A percentile compares a stretch with the other conserved stretches of the same genome.
These are phyloP conservation scores for Nicotiana tabacum DNA, from an alignment of 257 asterid genomes.

Conservation along the genomic window DNA sequence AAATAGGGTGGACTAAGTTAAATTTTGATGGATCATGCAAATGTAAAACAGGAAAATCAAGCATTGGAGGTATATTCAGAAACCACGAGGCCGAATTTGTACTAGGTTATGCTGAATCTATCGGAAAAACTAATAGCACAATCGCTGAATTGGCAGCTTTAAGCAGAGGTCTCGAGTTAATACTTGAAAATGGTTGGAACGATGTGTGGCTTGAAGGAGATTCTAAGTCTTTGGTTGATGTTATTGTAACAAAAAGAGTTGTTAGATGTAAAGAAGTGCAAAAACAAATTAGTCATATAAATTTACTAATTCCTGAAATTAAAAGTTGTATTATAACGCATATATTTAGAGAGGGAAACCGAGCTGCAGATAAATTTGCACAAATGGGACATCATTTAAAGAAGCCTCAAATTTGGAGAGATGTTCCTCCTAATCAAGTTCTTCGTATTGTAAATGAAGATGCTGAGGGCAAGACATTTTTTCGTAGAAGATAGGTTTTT, in stretches of 20 bases:
- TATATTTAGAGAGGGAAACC: constrained; percentile 58
- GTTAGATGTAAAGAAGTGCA: constrained; percentile 41
- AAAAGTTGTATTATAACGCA: constrained; percentile 46
- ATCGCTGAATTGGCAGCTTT: constrained; percentile 65
- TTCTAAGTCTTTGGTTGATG: constrained; percentile 48
- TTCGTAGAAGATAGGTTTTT: constrained; percentile 33
- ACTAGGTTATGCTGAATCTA: constrained; percentile 63
- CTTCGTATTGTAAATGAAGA: constrained; percentile 48
- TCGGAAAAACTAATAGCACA: constrained; percentile 54
- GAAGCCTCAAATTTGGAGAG: constrained; percentile 58
- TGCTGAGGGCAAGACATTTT: constrained; percentile 48
- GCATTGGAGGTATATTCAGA: constrained; percentile 70
- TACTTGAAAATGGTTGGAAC: constrained; percentile 59
- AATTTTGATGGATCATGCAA: constrained; percentile 86
- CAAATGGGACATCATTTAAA: constrained; percentile 52
- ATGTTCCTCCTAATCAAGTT: constrained; percentile 43
- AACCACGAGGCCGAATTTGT: constrained; percentile 60
- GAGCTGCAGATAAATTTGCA: constrained; percentile 75
- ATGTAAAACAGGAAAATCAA: constrained; percentile 50
- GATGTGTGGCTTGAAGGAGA: constrained; percentile 76
- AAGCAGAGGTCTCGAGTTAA: constrained; percentile 58
- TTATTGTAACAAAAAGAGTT: constrained; percentile 30
- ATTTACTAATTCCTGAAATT: constrained; percentile 43
- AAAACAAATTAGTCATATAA: constrained; percentile 34
- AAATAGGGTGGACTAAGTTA: constrained; percentile 59